These are phyloP conservation scores for Colletotrichum orchidophilum DNA, from an alignment of 2,329 filamentous ascomycete species.

Conservation along the genomic window DNA sequence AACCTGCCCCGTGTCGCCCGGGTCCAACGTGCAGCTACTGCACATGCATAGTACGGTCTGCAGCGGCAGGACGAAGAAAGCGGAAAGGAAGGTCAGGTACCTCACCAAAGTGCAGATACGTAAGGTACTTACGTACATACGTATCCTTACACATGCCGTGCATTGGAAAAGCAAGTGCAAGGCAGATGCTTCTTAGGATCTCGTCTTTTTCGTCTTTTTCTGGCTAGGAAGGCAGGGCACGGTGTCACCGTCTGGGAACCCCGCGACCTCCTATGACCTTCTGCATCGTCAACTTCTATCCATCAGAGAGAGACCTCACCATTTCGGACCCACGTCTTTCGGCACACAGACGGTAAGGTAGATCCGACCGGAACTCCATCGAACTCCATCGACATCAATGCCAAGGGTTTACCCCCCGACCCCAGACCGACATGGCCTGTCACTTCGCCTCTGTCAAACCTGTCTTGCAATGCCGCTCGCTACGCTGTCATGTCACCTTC, in stretches of 20 bases:
- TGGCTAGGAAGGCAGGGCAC: background rate
- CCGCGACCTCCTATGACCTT: background rate
- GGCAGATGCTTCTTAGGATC: background rate
- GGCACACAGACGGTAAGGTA: background rate
- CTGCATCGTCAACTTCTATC: background rate
- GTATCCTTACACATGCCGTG: too few species aligned
- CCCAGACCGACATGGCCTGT: conserved; percentile 4
- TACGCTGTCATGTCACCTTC: conserved; percentile 23
- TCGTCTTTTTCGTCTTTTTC: background rate
- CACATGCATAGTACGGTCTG: conserved; percentile 1
- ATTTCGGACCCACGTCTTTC: background rate
- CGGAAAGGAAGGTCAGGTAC: background rate
- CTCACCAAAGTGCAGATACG: background rate
- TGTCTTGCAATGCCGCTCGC: conserved; percentile 17
- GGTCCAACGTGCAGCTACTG: conserved; percentile 15
- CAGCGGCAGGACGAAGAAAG: background rate
- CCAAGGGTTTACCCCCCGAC: background rate
- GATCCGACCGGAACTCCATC: conserved; percentile 6
- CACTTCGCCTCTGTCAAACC: conserved; percentile 18
- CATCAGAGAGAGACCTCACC: background rate
- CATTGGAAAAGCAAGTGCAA: background rate
- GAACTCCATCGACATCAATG: background rate
- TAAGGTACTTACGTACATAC: too few species aligned
- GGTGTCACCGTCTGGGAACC: background rate
- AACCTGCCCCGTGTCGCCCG: conserved; percentile 21